These are phyloP conservation scores for Peronospora belbahrii DNA, from an alignment of 352 stramenopile species.

Conservation along the genomic window DNA sequence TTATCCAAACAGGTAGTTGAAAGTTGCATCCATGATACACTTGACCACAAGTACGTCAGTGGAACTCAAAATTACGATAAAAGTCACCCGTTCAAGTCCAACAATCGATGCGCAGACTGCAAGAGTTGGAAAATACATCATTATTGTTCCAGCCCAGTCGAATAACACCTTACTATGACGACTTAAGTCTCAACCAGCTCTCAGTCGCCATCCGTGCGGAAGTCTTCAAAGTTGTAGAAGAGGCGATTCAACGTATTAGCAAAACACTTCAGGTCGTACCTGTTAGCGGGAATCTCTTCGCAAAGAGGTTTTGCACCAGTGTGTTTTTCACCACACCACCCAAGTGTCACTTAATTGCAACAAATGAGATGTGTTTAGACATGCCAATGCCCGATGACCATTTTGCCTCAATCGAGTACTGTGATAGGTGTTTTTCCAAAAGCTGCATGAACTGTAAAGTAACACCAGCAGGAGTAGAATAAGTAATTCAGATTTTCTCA, in stretches of 20 bases:
- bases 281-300: constrained; percentile 49
- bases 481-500: constrained; percentile 49
- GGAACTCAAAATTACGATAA: constrained; percentile 15
- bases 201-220: constrained; percentile 22
- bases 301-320: constrained; percentile 42
- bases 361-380: constrained; percentile 49
- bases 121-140: background rate
- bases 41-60: constrained; percentile 13
- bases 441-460: constrained; percentile 32
- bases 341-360: constrained; percentile 41
- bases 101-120: constrained; percentile 8
- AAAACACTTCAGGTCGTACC: constrained; percentile 49
- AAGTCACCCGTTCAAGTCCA: constrained; percentile 17
- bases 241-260: constrained; percentile 44
- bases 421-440: constrained; percentile 26
- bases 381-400: constrained; percentile 58
- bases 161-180: constrained; percentile 64
- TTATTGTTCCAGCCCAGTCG: constrained; percentile 41
- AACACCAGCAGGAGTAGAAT: constrained; percentile 28
- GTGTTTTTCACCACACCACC: constrained; percentile 34
- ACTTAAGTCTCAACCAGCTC: constrained; percentile 33
- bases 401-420: constrained; percentile 38
- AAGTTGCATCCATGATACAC: constrained; percentile 27
- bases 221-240: constrained; percentile 44
- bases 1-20: constrained; percentile 1